Base-by-base conservation (phyloP, 176 grass and related monocot genomes). In the Raddia guianensis region DNA sequence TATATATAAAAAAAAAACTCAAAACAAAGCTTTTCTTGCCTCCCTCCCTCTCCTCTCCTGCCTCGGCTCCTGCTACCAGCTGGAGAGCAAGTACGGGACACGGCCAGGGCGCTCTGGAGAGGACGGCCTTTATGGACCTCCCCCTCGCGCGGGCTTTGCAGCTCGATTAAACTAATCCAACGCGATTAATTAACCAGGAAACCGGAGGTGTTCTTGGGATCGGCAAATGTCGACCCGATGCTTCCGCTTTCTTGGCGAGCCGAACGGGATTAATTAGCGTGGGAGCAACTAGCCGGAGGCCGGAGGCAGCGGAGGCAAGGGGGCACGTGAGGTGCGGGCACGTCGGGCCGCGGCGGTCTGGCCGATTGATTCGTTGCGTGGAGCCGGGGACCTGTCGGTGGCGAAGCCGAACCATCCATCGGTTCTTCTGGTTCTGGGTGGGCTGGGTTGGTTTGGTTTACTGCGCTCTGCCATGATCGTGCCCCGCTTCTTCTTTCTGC, bases 321-420 rank as follows among this genome's bases (percentile, higher is more conserved):
- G 87, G 63, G 46, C 82, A 85, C 82, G 82, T 81, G 82, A 77
- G 77, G 13, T 76, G 76, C 63, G 70, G 27, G 75, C 66, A 15
- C 65, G 34, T 21, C 40, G 33, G 49, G 16, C 8, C 10, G 27
- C 7, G 14, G 3, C 7, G 55, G 37, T 5, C 54, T 32, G 79
- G 21, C 51, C 46, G 67, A 84, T 73, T 80, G 77, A 85, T 89
- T 71, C 77, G 83, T 66, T 65, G 58, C 82, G 77, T 85, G 76
- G 87, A 63, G 81, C 86, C 76, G 27, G 48, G 52, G 21, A 20
- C 32, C 72, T 72, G 87, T 89, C 87, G 87, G 87, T 85, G 87
- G 76, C 76, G 49, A 57, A 15, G 51, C 46, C 8, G 46, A 48
- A 9, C 51, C 71, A 53, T 12, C 52, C 57, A 63, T 44, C 67